Conservation (phyloP, 2,329 filamentous ascomycete genomes). For the Talaromyces sp. region DNA sequence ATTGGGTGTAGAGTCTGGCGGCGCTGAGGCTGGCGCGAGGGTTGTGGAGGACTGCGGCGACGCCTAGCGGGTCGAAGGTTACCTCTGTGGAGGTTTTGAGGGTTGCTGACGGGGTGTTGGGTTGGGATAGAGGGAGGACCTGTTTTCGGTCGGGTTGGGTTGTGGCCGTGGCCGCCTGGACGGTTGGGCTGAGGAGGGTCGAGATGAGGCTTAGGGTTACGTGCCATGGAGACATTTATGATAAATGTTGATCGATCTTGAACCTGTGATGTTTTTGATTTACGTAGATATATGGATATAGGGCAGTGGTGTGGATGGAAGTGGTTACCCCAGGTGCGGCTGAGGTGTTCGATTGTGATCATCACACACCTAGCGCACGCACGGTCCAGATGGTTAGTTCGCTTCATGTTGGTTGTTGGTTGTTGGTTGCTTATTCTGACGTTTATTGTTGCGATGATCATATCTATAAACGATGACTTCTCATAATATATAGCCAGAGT, state of each 20-base stretch:
- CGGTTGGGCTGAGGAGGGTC: slow-evolving; percentile 9
- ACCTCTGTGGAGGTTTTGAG: slow-evolving; percentile 18
- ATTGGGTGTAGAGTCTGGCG: slow-evolving; percentile 27
- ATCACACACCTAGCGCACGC: background rate
- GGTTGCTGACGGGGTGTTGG: slow-evolving; percentile 15
- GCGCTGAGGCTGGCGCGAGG: slow-evolving; percentile 28
- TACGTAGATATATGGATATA: background rate
- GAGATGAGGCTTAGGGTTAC: background rate
- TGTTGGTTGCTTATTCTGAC: background rate
- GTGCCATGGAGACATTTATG: slow-evolving; percentile 1
- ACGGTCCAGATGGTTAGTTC: background rate
- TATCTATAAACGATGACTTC: background rate
- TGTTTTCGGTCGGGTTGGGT: slow-evolving; percentile 12
- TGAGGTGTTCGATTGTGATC: background rate
- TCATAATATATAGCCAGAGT: too few species aligned
- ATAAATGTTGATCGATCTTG: too few species aligned
- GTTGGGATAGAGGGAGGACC: slow-evolving; percentile 14
- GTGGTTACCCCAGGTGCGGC: background rate
- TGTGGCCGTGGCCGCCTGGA: too few species aligned
- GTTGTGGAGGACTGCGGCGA: slow-evolving; percentile 29
- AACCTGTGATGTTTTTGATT: background rate
- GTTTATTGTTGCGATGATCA: background rate
- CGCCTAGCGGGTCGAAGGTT: slow-evolving; percentile 31
- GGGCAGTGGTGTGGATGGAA: background rate
- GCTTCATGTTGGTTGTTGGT: background rate